Conservation (phyloP, 768 basidiomycete genomes). For the Termitomyces sp. region DNA sequence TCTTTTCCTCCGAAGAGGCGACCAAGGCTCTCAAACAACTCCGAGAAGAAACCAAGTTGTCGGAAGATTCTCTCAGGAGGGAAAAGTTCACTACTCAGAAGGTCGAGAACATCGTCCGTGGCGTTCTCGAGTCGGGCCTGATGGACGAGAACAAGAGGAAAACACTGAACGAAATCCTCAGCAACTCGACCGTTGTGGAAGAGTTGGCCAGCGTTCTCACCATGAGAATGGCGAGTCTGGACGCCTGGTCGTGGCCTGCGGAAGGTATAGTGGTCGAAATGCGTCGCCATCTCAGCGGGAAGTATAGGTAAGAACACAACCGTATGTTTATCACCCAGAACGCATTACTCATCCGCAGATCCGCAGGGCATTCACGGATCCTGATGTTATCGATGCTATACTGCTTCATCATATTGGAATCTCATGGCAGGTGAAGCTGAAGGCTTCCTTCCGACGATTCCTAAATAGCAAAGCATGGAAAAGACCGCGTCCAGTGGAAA, state of each 20-base stretch:
- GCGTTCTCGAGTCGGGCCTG: constrained; percentile 29
- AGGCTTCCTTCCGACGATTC: constrained; percentile 22
- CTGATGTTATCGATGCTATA: constrained; percentile 40
- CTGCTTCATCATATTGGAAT: constrained; percentile 40
- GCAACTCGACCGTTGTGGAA: constrained; percentile 30
- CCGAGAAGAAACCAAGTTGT: constrained; percentile 22
- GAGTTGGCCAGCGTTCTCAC: constrained; percentile 40
- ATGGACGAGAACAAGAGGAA: constrained; percentile 35
- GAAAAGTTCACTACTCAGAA: constrained; percentile 18
- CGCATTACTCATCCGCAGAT: background rate
- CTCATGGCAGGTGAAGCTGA: constrained; percentile 35
- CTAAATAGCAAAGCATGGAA: constrained; percentile 34
- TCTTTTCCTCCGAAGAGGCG: constrained; percentile 30
- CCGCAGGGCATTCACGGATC: constrained; percentile 39
- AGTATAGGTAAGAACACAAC: constrained; percentile 28
- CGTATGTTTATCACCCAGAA: background rate
- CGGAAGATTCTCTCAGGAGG: constrained; percentile 22
- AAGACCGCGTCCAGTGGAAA: constrained; percentile 10
- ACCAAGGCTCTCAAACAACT: constrained; percentile 22
- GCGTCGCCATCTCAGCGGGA: constrained; percentile 42
- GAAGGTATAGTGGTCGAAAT: constrained; percentile 38
- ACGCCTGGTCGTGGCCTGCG: constrained; percentile 38
- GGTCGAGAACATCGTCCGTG: constrained; percentile 26
- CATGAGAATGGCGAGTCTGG: constrained; percentile 37
- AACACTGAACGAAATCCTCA: constrained; percentile 35